A percentile compares a stretch with the other conserved stretches of the same genome.
Conservation (phyloP, 345 rosid species). For the Nephelium lappaceum region DNA sequence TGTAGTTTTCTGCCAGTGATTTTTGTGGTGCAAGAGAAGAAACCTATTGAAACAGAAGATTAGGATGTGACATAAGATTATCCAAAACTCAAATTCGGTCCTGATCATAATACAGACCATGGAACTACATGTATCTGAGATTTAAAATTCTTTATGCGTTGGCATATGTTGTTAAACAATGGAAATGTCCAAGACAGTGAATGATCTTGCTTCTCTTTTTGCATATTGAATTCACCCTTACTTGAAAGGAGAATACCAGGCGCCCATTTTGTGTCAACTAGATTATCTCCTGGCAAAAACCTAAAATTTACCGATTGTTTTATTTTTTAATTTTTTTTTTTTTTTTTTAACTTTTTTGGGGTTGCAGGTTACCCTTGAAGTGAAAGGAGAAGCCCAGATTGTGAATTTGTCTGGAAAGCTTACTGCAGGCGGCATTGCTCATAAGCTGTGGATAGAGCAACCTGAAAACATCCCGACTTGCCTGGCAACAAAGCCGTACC, state of each 20-base stretch:
- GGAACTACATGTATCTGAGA: not conserved
- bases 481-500: conserved; percentile 80
- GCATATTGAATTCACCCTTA: not conserved
- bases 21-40: not conserved
- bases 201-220: not conserved
- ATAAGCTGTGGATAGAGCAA: conserved; percentile 86
- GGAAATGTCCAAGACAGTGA: not conserved
- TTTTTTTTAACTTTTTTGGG: not conserved
- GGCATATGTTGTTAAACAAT: not conserved
- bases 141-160: not conserved
- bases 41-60: no score
- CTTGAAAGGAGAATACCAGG: not conserved
- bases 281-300: not conserved
- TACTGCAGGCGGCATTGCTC: conserved; percentile 58
- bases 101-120: no score
- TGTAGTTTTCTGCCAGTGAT: not conserved
- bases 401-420: conserved; percentile 78
- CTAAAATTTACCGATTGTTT: not conserved
- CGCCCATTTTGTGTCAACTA: no score
- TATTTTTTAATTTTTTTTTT: no score
- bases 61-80: no score
- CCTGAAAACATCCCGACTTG: conserved; percentile 93
- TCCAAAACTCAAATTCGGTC: no score
- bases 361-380: conserved; percentile 85
- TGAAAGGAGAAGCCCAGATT: conserved; percentile 84